These are phyloP conservation scores for Pisolithus tinctorius DNA, from an alignment of 768 basidiomycete genomes.

Conservation along the genomic window DNA sequence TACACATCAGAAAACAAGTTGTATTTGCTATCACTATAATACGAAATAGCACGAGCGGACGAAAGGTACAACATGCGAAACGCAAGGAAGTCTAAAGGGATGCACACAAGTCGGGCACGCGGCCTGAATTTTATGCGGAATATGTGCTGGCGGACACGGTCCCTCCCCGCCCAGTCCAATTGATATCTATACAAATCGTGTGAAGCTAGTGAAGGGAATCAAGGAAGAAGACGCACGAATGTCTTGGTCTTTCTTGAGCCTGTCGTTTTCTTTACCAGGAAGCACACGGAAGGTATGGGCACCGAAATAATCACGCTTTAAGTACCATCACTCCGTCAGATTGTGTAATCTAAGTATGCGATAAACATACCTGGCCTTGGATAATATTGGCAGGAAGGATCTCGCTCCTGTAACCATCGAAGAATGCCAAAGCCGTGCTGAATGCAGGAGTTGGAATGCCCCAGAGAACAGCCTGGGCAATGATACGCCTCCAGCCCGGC, in stretches of 20 bases:
- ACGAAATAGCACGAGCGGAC: background rate
- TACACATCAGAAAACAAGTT: too few relatives aligned
- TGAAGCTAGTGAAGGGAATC: constrained; percentile 1
- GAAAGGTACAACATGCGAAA: background rate
- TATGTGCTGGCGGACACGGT: constrained; percentile 89
- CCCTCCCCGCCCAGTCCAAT: constrained; percentile 98
- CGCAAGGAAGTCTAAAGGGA: constrained; percentile 12
- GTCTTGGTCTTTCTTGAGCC: constrained; percentile 73
- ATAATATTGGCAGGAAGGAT: constrained; percentile 90
- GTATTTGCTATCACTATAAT: too few relatives aligned
- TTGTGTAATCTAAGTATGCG: background rate
- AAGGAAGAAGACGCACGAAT: constrained; percentile 61
- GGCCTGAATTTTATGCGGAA: constrained; percentile 41
- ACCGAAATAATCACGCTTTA: constrained; percentile 95
- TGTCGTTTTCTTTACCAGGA: constrained; percentile 84
- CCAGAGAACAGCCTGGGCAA: constrained; percentile 95
- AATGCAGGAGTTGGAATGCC: constrained; percentile 98
- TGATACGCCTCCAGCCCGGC: constrained; percentile 95
- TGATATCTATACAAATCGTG: constrained; percentile 57
- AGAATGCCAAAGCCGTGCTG: constrained; percentile 97
- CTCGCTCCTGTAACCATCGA: constrained; percentile 97
- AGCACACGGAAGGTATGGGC: constrained; percentile 96
- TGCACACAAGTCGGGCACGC: background rate
- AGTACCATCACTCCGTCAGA: constrained; percentile 3
- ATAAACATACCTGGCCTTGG: constrained; percentile 71